phyloP scores from a whole-genome alignment of 78 protist genomes.

The Dictyostelium purpureum region DNA sequence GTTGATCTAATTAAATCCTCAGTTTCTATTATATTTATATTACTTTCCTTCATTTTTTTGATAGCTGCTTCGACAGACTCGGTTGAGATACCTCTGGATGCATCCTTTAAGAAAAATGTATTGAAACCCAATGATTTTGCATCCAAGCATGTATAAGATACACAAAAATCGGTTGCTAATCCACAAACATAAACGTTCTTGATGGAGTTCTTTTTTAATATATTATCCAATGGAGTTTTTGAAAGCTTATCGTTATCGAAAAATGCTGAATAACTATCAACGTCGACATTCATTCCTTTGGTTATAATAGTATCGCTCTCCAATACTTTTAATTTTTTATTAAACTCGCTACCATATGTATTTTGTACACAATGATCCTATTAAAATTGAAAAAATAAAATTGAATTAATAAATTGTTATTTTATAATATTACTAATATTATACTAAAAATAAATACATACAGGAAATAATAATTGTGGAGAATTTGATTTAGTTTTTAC shows the following conservation, averaged over 20 bases:
- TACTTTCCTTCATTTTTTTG: not conserved
- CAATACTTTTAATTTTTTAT: conserved; percentile 7
- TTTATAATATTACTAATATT: not conserved
- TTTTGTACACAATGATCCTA: conserved; percentile 85
- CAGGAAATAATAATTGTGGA: conserved; percentile 84
- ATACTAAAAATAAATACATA: not conserved
- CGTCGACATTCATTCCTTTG: conserved; percentile 65
- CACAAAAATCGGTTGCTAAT: conserved; percentile 85
- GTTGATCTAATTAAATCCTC: conserved; percentile 28
- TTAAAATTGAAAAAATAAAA: not conserved
- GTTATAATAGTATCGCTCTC: not conserved
- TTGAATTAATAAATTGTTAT: not conserved
- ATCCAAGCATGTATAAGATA: conserved; percentile 61
- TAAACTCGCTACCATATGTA: conserved; percentile 71
- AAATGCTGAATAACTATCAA: conserved; percentile 87
- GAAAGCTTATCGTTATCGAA: conserved; percentile 33
- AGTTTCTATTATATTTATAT: conserved; percentile 4
- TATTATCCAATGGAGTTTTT: conserved; percentile 53
- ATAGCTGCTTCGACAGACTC: not conserved
- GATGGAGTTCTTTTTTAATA: conserved; percentile 40
- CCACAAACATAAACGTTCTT: conserved; percentile 72
- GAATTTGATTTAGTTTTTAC: conserved; percentile 1
- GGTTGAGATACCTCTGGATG: conserved; percentile 35
- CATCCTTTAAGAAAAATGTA: conserved; percentile 63
- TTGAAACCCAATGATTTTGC: conserved; percentile 46